Percentiles rank a stretch among this genome's conserved stretches.
phyloP scores from a whole-genome alignment of 768 basidiomycete species.

The Lactifluus subvellereus region DNA sequence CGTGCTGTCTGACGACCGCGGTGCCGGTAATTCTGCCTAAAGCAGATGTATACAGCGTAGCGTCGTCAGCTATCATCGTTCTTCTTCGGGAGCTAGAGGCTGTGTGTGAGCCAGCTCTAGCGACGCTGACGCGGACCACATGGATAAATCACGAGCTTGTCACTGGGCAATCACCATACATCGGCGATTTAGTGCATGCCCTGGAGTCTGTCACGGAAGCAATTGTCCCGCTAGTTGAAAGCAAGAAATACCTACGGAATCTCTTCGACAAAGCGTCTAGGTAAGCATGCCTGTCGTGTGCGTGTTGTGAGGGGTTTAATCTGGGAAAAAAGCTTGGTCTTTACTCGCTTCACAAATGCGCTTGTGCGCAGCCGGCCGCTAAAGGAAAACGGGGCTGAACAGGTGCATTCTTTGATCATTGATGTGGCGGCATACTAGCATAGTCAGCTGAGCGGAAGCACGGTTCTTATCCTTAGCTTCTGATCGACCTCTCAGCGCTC shows the following conservation, averaged over 20 bases:
- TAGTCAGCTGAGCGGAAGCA: conserved; percentile 1
- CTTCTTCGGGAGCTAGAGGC: conserved; percentile 81
- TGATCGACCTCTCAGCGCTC: conserved; percentile 86
- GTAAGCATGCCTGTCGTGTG: conserved; percentile 37
- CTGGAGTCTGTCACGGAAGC: conserved; percentile 72
- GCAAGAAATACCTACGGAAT: conserved; percentile 92
- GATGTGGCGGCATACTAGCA: not conserved
- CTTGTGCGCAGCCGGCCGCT: conserved; percentile 88
- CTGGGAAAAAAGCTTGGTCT: conserved; percentile 50
- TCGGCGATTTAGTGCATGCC: conserved; percentile 66
- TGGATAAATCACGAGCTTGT: conserved; percentile 83
- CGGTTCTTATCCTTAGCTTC: conserved; percentile 49
- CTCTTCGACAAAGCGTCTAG: conserved; percentile 91
- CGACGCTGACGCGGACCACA: conserved; percentile 65
- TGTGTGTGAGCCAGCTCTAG: conserved; percentile 74
- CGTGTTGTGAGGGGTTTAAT: not conserved
- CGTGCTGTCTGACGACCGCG: conserved; percentile 22
- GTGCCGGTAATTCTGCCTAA: not conserved
- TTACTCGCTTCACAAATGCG: conserved; percentile 84
- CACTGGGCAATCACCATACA: conserved; percentile 78
- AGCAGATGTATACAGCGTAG: conserved; percentile 46
- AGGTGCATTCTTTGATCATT: conserved; percentile 53
- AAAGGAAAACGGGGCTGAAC: conserved; percentile 91
- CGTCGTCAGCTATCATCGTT: conserved; percentile 75
- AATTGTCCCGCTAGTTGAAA: conserved; percentile 78